These are phyloP conservation scores for Ceratobasidium sp. DNA, from an alignment of 1,284 basidiomycete genomes.

Conservation along the genomic window DNA sequence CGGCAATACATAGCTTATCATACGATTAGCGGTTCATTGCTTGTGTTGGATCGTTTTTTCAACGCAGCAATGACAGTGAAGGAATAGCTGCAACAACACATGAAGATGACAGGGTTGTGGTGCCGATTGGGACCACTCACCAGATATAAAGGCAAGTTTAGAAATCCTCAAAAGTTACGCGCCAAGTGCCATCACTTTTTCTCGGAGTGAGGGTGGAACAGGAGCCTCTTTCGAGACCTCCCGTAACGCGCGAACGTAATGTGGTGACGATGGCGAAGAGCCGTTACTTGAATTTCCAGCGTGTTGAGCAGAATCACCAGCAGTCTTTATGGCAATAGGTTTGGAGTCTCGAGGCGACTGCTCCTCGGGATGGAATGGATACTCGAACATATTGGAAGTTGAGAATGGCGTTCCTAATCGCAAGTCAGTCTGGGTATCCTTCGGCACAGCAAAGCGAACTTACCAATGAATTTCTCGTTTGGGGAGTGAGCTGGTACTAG, in stretches of 20 bases:
- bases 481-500: slow-evolving; percentile 23
- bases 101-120: not conserved
- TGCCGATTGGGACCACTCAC: not conserved
- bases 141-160: not conserved
- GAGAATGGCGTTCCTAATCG: slow-evolving; percentile 21
- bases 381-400: slow-evolving; percentile 23
- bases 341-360: not conserved
- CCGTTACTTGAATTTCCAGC: not conserved
- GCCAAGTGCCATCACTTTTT: slow-evolving; percentile 15
- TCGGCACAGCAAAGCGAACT: not conserved
- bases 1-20: not conserved
- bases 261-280: slow-evolving; percentile 15
- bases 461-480: slow-evolving; percentile 17
- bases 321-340: slow-evolving; percentile 1
- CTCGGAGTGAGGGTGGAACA: slow-evolving; percentile 14
- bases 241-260: slow-evolving; percentile 18
- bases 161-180: slow-evolving; percentile 1
- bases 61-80: not conserved
- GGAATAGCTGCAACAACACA: not conserved
- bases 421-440: not conserved
- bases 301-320: not conserved
- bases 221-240: slow-evolving; percentile 25
- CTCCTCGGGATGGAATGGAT: slow-evolving; percentile 15
- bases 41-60: not conserved
- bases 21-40: not conserved